These are phyloP conservation scores for Apiotrichum gracile DNA, from an alignment of 1,284 basidiomycete genomes.

Conservation along the genomic window DNA sequence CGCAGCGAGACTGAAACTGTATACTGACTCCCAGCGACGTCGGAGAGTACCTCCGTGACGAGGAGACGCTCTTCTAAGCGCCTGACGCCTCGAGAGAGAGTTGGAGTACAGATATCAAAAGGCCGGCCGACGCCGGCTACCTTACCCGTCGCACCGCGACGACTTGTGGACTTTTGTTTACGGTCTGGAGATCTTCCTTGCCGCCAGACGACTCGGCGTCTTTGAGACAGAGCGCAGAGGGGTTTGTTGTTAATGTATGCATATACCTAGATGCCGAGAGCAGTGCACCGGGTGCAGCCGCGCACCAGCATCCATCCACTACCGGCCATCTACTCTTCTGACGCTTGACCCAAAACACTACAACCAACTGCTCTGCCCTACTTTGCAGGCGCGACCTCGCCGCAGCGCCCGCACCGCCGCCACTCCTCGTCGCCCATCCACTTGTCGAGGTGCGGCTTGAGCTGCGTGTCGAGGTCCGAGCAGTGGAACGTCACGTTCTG, in stretches of 20 bases:
- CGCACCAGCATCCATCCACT: too few relatives aligned
- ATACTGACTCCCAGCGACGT: constrained; percentile 62
- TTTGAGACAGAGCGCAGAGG: too few relatives aligned
- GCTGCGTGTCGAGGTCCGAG: constrained; percentile 84
- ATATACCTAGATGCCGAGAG: constrained; percentile 4
- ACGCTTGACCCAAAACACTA: not conserved
- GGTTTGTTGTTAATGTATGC: constrained; percentile 19
- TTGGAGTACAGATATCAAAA: too few relatives aligned
- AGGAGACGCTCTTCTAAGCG: constrained; percentile 55
- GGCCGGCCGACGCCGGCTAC: too few relatives aligned
- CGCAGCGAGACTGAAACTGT: too few relatives aligned
- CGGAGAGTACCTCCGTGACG: constrained; percentile 91
- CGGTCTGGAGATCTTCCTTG: too few relatives aligned
- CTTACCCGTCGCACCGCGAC: too few relatives aligned
- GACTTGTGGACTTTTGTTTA: too few relatives aligned
- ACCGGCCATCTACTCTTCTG: too few relatives aligned
- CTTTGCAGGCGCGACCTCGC: constrained; percentile 54
- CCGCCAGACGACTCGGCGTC: too few relatives aligned
- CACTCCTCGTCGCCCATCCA: constrained; percentile 62
- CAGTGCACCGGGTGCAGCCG: not conserved
- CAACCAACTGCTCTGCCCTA: not conserved
- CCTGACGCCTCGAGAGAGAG: too few relatives aligned
- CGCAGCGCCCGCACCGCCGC: constrained; percentile 66
- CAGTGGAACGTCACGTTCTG: constrained; percentile 83
- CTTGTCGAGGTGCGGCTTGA: constrained; percentile 81